Base-by-base conservation (phyloP, 257 asterid species). In the Fraxinus pennsylvanica region DNA sequence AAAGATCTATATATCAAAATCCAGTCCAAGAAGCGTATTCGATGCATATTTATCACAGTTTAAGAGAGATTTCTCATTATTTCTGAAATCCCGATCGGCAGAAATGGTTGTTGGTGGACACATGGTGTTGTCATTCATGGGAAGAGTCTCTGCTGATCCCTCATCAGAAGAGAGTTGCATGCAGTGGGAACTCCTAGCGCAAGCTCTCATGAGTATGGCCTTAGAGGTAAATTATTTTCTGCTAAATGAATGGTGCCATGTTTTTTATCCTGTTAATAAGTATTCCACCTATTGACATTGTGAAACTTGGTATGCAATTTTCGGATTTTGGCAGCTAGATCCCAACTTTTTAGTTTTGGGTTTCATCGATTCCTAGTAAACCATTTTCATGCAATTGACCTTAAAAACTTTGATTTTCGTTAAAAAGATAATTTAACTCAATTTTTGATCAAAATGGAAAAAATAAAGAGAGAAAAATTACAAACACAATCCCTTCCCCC, bases 111-210 rank as follows among this genome's bases (percentile, higher is more conserved):
- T 82, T 0, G 92, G 92, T 21, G 98, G 98, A 12, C 32, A 75
- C 10, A 88, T 91, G 96, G 78, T 93, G 65, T 54, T 91, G 71
- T 89, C 94, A 0, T 84, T 91, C 63, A 80, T 89, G 87, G 91
- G 93, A 9, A 80, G 93, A 59, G 61, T 21, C 67, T 86, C 96
- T 8, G 39, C 82, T 0, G 87, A 88, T n/a, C 83, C 92, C 39
- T 32, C 88, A 7, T 80, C 85, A 0, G 86, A 86, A 81, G 85
- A 88, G 25, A 81, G 94, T 71, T 80, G 85, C 84, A 76, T 88
- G 43, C 94, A 89, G 15, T 90, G 97, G 97, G 97, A 90, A 75
- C 87, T 92, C 3, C 82, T 91, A 0, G 88, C 94, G 12, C 78
- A 71, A 22, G 96, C 96, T 17, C 92, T 91, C 54, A 81, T 77